Base-by-base conservation (phyloP, 495 filamentous ascomycete species). In the Neohortaea acidophila region DNA sequence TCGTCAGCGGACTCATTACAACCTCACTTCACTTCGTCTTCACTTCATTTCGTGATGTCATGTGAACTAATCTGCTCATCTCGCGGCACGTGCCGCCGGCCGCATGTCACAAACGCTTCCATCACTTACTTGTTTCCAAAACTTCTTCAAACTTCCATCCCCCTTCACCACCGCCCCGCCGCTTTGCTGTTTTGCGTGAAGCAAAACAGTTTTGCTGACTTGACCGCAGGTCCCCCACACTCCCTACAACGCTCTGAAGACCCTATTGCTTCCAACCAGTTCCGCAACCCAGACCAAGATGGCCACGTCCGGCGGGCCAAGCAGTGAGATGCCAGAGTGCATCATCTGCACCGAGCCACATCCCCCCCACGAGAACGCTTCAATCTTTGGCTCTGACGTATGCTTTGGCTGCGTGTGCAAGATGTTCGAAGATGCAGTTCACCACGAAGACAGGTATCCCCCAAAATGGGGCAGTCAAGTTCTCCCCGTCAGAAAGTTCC, bases 1-100 rank as follows among this genome's bases (percentile, higher is more conserved):
- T 26, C n/a, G 24, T 26, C 24, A 26, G 24, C n/a, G 24, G n/a
- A 7, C 24, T 7, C 24, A 7, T n/a, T 26, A 26, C 24, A 26
- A n/a, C n/a, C n/a, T 31, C 6, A 6, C 28, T 31, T 31, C 28
- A 31, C 28, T 31, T n/a, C n/a, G n/a, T n/a, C n/a, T n/a, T n/a
- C n/a, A n/a, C n/a, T n/a, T n/a, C n/a, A n/a, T n/a, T n/a, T n/a
- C n/a, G n/a, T n/a, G n/a, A n/a, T n/a, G n/a, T n/a, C n/a, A n/a
- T n/a, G n/a, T n/a, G n/a, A n/a, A n/a, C n/a, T n/a, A n/a, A n/a
- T n/a, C n/a, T n/a, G n/a, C n/a, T n/a, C n/a, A n/a, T n/a, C n/a
- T n/a, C n/a, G n/a, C n/a, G n/a, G n/a, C n/a, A n/a, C n/a, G n/a
- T n/a, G n/a, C n/a, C n/a, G n/a, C n/a, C n/a, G n/a, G n/a, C n/a